phyloP scores from a whole-genome alignment of 148 eudicot genomes.

The Mesembryanthemum crystallinum region DNA sequence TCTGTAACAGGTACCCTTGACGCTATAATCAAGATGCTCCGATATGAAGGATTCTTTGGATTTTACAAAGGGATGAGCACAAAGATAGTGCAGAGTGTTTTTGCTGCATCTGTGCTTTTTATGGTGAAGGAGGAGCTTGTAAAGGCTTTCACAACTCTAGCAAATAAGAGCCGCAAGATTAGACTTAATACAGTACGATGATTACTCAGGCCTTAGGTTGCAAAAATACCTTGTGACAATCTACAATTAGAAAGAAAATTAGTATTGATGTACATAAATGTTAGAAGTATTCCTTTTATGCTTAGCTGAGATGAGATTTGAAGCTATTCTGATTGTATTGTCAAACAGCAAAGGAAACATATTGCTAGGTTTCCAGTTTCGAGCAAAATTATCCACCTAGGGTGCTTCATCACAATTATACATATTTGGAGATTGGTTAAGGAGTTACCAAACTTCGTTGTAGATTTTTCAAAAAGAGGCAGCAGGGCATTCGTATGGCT shows the following conservation, averaged over 20 bases:
- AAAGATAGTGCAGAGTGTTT: conserved; percentile 88
- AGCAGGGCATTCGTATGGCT: too few species aligned
- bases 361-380: too few species aligned
- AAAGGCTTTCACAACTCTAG: conserved; percentile 43
- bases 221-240: not conserved
- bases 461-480: too few species aligned
- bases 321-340: too few species aligned
- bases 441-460: too few species aligned
- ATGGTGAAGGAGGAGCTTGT: conserved; percentile 94
- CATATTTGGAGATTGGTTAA: too few species aligned
- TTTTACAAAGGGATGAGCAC: conserved; percentile 98
- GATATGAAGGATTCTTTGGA: conserved; percentile 69
- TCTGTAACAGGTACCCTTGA: conserved; percentile 64
- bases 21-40: conserved; percentile 82
- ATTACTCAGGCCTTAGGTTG: not conserved
- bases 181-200: conserved; percentile 34
- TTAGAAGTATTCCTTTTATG: too few species aligned
- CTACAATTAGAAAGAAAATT: not conserved
- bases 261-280: not conserved
- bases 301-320: too few species aligned
- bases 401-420: too few species aligned
- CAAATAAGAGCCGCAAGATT: conserved; percentile 41
- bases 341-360: too few species aligned
- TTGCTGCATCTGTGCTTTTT: conserved; percentile 91
- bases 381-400: too few species aligned